These are phyloP conservation scores for Globisporangium emineosum DNA, from an alignment of 352 stramenopile species.

Conservation along the genomic window DNA sequence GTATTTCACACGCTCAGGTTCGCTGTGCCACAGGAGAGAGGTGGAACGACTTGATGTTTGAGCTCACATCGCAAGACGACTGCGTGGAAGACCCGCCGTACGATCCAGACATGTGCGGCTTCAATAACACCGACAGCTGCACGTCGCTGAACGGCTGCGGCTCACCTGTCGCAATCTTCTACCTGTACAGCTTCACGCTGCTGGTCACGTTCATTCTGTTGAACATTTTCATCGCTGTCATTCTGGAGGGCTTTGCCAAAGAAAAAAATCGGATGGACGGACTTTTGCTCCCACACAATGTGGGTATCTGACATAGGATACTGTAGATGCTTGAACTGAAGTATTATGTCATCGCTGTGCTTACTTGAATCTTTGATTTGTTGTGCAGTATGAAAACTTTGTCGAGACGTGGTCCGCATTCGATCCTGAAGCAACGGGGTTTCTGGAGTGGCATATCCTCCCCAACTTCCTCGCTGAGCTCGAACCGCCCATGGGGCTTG, in stretches of 20 bases:
- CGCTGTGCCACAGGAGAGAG: constrained; percentile 90
- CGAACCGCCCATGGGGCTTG: constrained; percentile 68
- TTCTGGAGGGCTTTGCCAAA: constrained; percentile 88
- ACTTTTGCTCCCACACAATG: constrained; percentile 51
- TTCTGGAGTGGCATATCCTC: constrained; percentile 69
- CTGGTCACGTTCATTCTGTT: constrained; percentile 88
- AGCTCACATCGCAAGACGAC: constrained; percentile 54
- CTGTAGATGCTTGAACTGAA: no score
- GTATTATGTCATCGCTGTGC: background rate
- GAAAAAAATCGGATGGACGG: constrained; percentile 64
- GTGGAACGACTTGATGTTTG: constrained; percentile 92
- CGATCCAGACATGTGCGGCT: constrained; percentile 56
- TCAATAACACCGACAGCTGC: constrained; percentile 47
- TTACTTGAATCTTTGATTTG: background rate
- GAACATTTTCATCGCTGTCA: constrained; percentile 92
- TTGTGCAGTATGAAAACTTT: constrained; percentile 78
- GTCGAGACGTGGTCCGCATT: constrained; percentile 65
- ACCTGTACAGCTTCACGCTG: constrained; percentile 88
- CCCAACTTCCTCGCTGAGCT: constrained; percentile 61
- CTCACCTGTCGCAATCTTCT: constrained; percentile 57
- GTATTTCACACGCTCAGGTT: constrained; percentile 51
- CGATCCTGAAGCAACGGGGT: constrained; percentile 83
- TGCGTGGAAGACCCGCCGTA: constrained; percentile 45
- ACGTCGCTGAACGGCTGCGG: constrained; percentile 68
- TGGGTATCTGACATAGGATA: constrained; percentile 18